Base-by-base conservation (phyloP, 768 basidiomycete species). In the Collybia sordida region DNA sequence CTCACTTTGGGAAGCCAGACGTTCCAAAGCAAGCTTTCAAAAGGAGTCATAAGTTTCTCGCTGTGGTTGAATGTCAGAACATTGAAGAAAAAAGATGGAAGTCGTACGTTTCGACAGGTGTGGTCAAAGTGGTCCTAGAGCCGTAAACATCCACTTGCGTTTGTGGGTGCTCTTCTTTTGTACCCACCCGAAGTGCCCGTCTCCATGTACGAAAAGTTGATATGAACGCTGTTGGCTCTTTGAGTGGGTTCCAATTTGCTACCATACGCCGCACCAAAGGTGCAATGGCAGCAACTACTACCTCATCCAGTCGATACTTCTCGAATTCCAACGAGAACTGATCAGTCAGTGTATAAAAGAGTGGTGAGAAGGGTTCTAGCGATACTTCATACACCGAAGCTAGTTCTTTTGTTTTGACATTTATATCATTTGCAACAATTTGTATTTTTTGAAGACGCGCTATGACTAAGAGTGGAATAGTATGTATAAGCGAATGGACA, bases 1-100 rank as follows among this genome's bases (percentile, higher is more conserved):
- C 97, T 83, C n/a, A 98, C 87, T 70, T 84, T 91, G 0, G 97
- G 97, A 22, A 99, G 72, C 97, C 95, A 99, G 8, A 90, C 75
- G 56, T 87, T 91, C 95, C 97, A 98, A 12, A 98, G 68, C 21
- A 98, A 74, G 52, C 88, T 91, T 64, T 99, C 97, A 64, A 91
- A 99, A 0, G 96, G 87, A 14, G 94, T 94, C 97, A 99, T 99
- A 2, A 76, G 75, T 54, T 69, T 75, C 52, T 82, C 82, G 40
- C 80, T 83, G 55, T 12, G 49, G 21, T 22, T 53, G 39, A 22
- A 46, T 6, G 37, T 52, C 25, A 53, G 28, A 49, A n/a, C 18
- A 43, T 43, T 27, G 11, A 44, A 12, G 42, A 45, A 8, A 39
- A 11, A 36, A 12, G 25, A 34, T 19, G 14, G 19, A 37, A 14